phyloP scores from a whole-genome alignment of 257 asterid genomes.

The Fraxinus excelsior region DNA sequence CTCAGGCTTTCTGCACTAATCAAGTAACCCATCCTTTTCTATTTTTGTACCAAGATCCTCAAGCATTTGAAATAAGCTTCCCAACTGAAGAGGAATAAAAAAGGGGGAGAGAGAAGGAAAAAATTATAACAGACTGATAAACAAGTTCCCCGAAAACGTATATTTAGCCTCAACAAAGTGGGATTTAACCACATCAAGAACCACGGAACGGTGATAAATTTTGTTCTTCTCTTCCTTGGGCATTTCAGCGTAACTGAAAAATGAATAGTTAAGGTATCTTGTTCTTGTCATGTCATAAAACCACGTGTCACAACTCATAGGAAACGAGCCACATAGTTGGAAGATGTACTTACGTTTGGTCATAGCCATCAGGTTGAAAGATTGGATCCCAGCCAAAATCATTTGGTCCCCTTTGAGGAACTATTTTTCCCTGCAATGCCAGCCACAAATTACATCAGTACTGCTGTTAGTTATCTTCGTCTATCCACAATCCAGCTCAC shows the following conservation, averaged over 20 bases:
- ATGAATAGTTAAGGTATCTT: constrained; percentile 18
- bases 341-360: constrained; percentile 58
- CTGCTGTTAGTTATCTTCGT: constrained; percentile 8
- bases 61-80: constrained; percentile 88
- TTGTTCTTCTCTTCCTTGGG: constrained; percentile 84
- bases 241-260: constrained; percentile 88
- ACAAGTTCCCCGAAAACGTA: not conserved
- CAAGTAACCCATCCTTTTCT: constrained; percentile 76
- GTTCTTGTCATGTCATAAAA: constrained; percentile 5
- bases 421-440: constrained; percentile 79
- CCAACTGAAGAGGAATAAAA: constrained; percentile 50
- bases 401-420: constrained; percentile 45
- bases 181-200: constrained; percentile 74
- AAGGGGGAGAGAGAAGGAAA: not conserved
- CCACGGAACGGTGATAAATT: constrained; percentile 83
- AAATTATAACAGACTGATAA: not conserved
- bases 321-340: not conserved
- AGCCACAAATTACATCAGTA: constrained; percentile 22
- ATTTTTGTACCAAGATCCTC: constrained; percentile 75
- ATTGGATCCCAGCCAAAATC: constrained; percentile 81
- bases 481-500: constrained; percentile 17
- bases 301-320: not conserved
- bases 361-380: constrained; percentile 88
- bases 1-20: constrained; percentile 66
- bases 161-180: constrained; percentile 77